Base-by-base conservation (phyloP, 441 rosid species). In the Mallotus japonicus region DNA sequence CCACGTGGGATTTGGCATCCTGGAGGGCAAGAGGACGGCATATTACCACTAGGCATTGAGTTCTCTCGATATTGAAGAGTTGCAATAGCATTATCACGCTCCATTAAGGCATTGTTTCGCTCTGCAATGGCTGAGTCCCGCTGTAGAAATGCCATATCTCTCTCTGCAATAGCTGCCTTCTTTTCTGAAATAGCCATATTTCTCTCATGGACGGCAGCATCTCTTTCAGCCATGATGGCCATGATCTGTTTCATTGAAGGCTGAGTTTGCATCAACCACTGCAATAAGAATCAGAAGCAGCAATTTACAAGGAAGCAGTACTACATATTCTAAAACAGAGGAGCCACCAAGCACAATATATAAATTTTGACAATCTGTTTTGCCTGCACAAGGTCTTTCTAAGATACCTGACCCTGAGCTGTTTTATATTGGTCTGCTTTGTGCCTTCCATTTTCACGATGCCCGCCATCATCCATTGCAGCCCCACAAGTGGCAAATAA, bases 171-270 rank as follows among this genome's bases (percentile, higher is more conserved):
- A 6, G 97, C 99, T 14, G 96, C 82, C 81, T 95, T 95, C 73
- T 87, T 95, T 77, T 95, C 98, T 17, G 99, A 87, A 76, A 95
- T 68, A 15, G 98, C 99, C 65, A 90, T 79, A 60, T 95, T 90
- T 81, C 92, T 88, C 79, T 95, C 98, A 73, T 90, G 96, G 51
- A 95, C 77, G 6, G 97, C 97, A 69, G 95, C 97, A 83, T 95
- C 99, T 24, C 98, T 87, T 84, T 95, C 98, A 28, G 97, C 93
- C 88, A 95, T 91, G 74, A 95, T 88, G 61, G 87, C 83, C 98
- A 95, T 95, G 68, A 95, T 92, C 85, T 92, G 98, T 86, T 95
- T 95, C 97, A 95, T 95, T 14, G 99, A 90, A 65, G 97, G 99
- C 83, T 90, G 98, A 81, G 89, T 86, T 76, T 88, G 99, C 95